phyloP scores from a whole-genome alignment of 2,329 filamentous ascomycete species.

The Penicillium sp. region DNA sequence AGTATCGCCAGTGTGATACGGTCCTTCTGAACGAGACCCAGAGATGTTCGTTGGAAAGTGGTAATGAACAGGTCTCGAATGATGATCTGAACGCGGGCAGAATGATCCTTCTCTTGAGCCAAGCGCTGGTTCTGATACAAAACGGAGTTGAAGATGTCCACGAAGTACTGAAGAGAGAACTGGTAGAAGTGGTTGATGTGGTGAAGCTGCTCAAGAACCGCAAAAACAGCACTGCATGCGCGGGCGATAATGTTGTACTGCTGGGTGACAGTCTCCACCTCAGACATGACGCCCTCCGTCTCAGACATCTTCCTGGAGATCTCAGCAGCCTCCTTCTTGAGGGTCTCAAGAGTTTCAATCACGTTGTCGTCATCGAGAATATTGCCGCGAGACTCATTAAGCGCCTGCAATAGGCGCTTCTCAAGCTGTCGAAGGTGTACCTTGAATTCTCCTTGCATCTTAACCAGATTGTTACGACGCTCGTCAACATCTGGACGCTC shows the following conservation, averaged over 20 bases:
- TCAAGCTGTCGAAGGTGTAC: conserved; percentile 95
- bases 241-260: conserved; percentile 91
- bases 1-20: conserved; percentile 92
- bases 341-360: conserved; percentile 92
- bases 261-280: conserved; percentile 92
- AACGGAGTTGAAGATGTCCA: conserved; percentile 94
- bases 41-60: conserved; percentile 87
- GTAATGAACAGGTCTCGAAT: conserved; percentile 87
- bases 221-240: conserved; percentile 96
- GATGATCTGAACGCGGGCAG: conserved; percentile 80
- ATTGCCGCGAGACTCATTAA: conserved; percentile 96
- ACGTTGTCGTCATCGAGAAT: conserved; percentile 98
- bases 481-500: conserved; percentile 97
- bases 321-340: conserved; percentile 96
- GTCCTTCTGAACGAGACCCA: conserved; percentile 89
- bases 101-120: conserved; percentile 68
- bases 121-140: conserved; percentile 75
- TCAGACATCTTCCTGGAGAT: conserved; percentile 95
- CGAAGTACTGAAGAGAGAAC: conserved; percentile 96
- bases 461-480: conserved; percentile 93
- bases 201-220: conserved; percentile 92
- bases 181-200: conserved; percentile 99
- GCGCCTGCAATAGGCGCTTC: conserved; percentile 86
- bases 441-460: conserved; percentile 98
- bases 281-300: conserved; percentile 96